These are phyloP conservation scores for Saxophila tyrrhenica DNA, from an alignment of 495 filamentous ascomycete species.

Conservation along the genomic window DNA sequence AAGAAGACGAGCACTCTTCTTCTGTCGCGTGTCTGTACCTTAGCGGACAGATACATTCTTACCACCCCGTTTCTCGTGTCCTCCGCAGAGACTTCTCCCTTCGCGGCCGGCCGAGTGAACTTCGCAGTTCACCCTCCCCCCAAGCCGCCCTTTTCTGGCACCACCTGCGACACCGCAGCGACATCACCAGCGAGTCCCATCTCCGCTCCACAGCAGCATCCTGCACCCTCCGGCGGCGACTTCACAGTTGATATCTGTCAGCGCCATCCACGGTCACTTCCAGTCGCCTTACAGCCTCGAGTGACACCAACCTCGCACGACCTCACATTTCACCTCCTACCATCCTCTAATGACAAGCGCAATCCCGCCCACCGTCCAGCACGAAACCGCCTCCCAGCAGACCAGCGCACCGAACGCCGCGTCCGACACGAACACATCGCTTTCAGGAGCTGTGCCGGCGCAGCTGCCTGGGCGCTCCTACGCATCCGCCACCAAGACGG, in stretches of 20 bases:
- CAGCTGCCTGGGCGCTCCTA: slow-evolving; percentile 45
- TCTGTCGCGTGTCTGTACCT: slow-evolving; percentile 13
- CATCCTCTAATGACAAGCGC: slow-evolving; percentile 33
- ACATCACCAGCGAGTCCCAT: neutral
- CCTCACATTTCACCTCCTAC: neutral
- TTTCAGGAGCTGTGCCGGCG: slow-evolving; percentile 52
- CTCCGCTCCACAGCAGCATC: slow-evolving; percentile 6
- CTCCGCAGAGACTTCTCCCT: slow-evolving; percentile 3
- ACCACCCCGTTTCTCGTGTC: slow-evolving; percentile 4
- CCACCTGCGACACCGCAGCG: neutral
- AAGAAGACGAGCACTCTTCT: neutral
- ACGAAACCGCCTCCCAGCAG: slow-evolving; percentile 39
- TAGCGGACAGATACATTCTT: slow-evolving; percentile 7
- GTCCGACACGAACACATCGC: slow-evolving; percentile 49
- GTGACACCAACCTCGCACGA: slow-evolving; percentile 1
- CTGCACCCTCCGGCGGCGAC: slow-evolving; percentile 9
- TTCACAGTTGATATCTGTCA: slow-evolving; percentile 40
- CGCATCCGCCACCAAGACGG: slow-evolving; percentile 70
- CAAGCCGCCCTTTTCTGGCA: slow-evolving; percentile 7
- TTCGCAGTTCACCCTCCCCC: neutral
- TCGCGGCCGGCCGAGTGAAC: neutral
- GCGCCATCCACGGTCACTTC: slow-evolving; percentile 10
- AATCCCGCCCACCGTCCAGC: slow-evolving; percentile 30
- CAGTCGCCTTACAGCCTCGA: neutral
- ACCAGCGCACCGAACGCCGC: slow-evolving; percentile 45